These are phyloP conservation scores for Neurospora discreta DNA, from an alignment of 495 filamentous ascomycete genomes.

Conservation along the genomic window DNA sequence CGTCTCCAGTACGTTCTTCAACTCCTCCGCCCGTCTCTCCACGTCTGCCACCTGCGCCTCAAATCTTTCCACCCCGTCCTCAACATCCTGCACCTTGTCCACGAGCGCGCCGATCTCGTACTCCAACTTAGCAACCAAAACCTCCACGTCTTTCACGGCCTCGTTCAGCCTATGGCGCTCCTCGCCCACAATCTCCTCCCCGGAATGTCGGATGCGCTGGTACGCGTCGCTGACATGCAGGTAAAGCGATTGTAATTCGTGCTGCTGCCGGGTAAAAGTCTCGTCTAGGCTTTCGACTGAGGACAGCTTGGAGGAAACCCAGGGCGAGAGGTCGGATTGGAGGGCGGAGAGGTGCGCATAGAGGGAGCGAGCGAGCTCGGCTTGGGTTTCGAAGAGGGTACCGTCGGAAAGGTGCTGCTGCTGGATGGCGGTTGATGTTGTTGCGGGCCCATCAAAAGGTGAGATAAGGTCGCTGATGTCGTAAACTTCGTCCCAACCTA, in stretches of 20 bases:
- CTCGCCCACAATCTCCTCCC: conserved; percentile 53
- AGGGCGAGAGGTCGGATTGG: conserved; percentile 42
- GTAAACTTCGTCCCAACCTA: conserved; percentile 53
- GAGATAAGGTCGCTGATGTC: conserved; percentile 13
- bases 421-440: not conserved
- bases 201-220: conserved; percentile 49
- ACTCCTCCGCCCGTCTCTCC: conserved; percentile 59
- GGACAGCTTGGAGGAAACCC: conserved; percentile 55
- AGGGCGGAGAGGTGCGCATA: conserved; percentile 38
- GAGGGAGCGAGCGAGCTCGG: conserved; percentile 51
- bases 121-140: conserved; percentile 77
- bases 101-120: conserved; percentile 80
- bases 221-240: conserved; percentile 55
- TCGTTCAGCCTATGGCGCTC: conserved; percentile 61
- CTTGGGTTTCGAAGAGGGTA: conserved; percentile 11
- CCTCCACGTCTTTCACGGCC: conserved; percentile 68
- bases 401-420: not conserved
- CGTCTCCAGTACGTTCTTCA: conserved; percentile 54
- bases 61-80: conserved; percentile 71
- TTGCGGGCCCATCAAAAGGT: conserved; percentile 25
- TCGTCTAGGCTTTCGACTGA: conserved; percentile 53
- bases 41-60: conserved; percentile 69
- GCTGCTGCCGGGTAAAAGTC: conserved; percentile 46
- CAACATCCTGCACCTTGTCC: conserved; percentile 78
- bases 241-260: conserved; percentile 57